Conservation (phyloP, 129 eudicot species). For the Pseudognaphalium luteoalbum region DNA sequence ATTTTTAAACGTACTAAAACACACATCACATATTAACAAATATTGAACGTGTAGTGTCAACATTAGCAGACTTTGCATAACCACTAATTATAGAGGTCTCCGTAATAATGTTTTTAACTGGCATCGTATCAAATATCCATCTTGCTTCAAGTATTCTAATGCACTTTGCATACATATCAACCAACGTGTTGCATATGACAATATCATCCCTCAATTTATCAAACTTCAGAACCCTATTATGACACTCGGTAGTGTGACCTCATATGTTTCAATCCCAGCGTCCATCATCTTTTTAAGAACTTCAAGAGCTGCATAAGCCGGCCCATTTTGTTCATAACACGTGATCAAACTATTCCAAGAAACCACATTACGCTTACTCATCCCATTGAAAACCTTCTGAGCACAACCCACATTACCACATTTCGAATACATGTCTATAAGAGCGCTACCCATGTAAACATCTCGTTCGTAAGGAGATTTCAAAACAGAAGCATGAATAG, state of each 20-base stretch:
- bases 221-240: too few relatives aligned
- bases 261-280: constrained; percentile 30
- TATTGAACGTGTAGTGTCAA: constrained; percentile 30
- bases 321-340: constrained; percentile 47
- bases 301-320: constrained; percentile 34
- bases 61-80: constrained; percentile 33
- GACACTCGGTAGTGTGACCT: constrained; percentile 42
- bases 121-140: constrained; percentile 47
- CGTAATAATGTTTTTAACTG: constrained; percentile 27
- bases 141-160: constrained; percentile 36
- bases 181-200: constrained; percentile 42
- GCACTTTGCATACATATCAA: constrained; percentile 43
- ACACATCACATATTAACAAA: constrained; percentile 39
- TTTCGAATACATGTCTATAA: constrained; percentile 45
- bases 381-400: constrained; percentile 32
- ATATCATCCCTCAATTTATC: constrained; percentile 36
- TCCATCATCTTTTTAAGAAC: constrained; percentile 33
- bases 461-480: constrained; percentile 36
- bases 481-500: constrained; percentile 33
- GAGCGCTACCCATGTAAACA: constrained; percentile 46
- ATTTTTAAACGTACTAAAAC: too few relatives aligned
- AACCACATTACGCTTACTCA: constrained; percentile 33
- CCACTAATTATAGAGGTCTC: constrained; percentile 44
- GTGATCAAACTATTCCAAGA: constrained; percentile 48
- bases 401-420: constrained; percentile 44